Base-by-base conservation (phyloP, 805 yeast genomes). In the Ogataea nitratoaversa region DNA sequence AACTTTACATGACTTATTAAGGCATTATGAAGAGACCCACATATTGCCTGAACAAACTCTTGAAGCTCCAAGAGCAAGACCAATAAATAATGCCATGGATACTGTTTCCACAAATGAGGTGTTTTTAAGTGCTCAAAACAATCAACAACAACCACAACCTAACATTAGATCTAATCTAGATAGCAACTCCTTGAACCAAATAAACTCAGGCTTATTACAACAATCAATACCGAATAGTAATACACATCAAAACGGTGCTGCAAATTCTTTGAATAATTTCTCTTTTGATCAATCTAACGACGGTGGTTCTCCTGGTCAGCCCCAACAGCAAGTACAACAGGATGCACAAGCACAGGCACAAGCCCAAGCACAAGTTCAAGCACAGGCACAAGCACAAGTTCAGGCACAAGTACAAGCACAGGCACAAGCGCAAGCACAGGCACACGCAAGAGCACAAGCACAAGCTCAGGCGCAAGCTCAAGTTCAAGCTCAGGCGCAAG, bases 1-100 rank as follows among this genome's bases (percentile, higher is more conserved):
- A 24, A 90, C 96, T 11, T 69, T 93, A 49, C 99, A 93, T 62
- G 99, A 93, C 60, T 70, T 93, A 46, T 71, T 93, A 47, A 79
- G 93, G 53, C 99, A 93, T 62, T 93, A 93, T 61, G 99, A 93
- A 60, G 98, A 93, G 63, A 88, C 93, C 34, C 99, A 93, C 65
- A 90, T 93, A 42, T 68, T 69, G 48, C 71, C 74, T 30, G 72
- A 76, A 32, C 77, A 76, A 3, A 76, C 59, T 9, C 41, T 56
- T 22, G 63, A 76, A 29, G 53, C 59, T 14, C 60, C 64, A 14
- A 54, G 71, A 51, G 72, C 74, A 44, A 64, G 74, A 44, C 72
- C 70, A 3, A 66, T 75, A 46, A 82, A 78, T 53, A 68, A 78
- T 38, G 55, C 56, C 13, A 79, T 86, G 70, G 97, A 89, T 54